Evolutionary conservation across 2,329 filamentous ascomycete genomes (phyloP), one percentile per base, ranked within the genome.

Genomic region (Exophiala oligosperma): DNA sequence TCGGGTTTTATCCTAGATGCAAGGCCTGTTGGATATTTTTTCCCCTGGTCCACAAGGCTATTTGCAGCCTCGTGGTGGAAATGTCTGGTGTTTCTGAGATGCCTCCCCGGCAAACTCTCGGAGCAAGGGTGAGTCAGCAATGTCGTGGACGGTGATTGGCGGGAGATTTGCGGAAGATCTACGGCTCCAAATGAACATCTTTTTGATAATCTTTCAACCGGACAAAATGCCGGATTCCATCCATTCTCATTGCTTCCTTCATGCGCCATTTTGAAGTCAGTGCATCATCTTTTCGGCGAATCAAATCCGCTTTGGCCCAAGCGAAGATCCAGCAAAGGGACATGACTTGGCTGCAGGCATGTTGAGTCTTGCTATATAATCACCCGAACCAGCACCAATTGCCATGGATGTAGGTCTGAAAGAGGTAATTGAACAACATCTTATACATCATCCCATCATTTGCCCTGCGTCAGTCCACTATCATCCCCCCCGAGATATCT

Each of bases 261-360:
- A 48, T 48, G 46, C 24, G 46, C 46, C 46, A 48, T 48, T 48
- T 48, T 29, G 46, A n/a, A 28, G 24, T 48, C 46, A 29, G 26
- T 47, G 44, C 44, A 14, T 26, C 6, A 14, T 26, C 6, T 14
- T 23, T 48, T 28, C 24, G 32, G 28, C 28, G 23, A 48, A 14
- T 6, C 24, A 48, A 48, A 28, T 17, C 28, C 24, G 40, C 11
- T 43, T 21, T 11, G 14, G 14, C 12, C 14, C 40, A 43, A 9
- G 2, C 40, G n/a, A 43, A 17, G 40, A 43, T 43, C 40, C 21
- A 3, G 4, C 4, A n/a, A 3, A 7, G 5, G 40, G 4, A 4
- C 40, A 40, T 12, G n/a, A 12, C 37, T 14, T 12, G 37, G 37
- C 37, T 40, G n/a, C 37, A 40, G 37, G 37, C 37, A 28, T 17